Evolutionary conservation across 805 yeast genomes (phyloP).

Genomic region (Wickerhamiella azymoides): DNA sequence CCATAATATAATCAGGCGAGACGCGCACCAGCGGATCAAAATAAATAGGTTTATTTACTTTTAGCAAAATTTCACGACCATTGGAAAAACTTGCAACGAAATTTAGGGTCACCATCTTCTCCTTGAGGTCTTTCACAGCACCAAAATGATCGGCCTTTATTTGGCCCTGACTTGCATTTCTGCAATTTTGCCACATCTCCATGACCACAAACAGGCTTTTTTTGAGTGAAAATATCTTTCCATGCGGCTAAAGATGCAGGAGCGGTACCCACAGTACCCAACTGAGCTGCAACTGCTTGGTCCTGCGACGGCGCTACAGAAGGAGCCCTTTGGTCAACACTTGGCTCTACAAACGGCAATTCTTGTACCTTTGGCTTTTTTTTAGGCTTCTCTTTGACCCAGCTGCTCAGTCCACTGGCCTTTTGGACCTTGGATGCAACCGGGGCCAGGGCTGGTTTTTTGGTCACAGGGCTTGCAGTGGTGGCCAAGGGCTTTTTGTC

Average conservation of each 20-base stretch:
- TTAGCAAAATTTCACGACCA: conserved; percentile 19
- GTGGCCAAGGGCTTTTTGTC: not conserved
- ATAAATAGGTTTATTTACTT: no score
- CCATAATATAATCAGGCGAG: not conserved
- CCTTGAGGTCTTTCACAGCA: conserved; percentile 24
- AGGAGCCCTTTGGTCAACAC: no score
- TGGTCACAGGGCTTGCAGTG: not conserved
- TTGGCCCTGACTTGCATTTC: conserved; percentile 24
- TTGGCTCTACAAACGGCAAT: not conserved
- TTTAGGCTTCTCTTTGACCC: not conserved
- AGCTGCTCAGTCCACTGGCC: not conserved
- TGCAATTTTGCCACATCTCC: conserved; percentile 24
- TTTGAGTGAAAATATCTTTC: conserved; percentile 17
- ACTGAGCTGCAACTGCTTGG: no score
- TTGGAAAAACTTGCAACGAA: conserved; percentile 24
- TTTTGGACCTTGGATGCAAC: not conserved
- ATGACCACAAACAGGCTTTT: conserved; percentile 22
- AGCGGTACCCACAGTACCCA: no score
- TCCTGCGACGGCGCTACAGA: no score
- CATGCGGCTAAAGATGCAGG: conserved; percentile 10
- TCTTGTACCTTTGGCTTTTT: not conserved
- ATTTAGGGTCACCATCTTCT: conserved; percentile 15
- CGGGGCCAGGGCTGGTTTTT: not conserved
- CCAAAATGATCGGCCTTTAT: conserved; percentile 30
- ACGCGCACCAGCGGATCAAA: not conserved